A percentile compares a stretch with the other conserved stretches of the same genome.
Conservation (phyloP, 2,329 filamentous ascomycete species). For the Zarea fungicola region DNA sequence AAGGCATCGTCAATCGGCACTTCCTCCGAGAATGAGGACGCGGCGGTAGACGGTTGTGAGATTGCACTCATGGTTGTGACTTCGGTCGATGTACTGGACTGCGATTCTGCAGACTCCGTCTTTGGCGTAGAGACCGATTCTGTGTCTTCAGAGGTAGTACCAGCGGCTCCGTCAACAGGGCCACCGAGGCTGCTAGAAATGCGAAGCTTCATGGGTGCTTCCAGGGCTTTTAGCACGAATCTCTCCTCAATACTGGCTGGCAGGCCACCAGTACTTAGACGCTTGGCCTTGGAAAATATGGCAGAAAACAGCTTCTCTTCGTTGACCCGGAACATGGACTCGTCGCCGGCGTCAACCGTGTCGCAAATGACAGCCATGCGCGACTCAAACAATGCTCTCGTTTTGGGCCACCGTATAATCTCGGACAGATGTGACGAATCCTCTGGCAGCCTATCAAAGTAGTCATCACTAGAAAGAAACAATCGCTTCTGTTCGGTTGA, state of each 20-base stretch:
- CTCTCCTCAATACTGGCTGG: slow-evolving; percentile 80
- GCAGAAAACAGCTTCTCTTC: slow-evolving; percentile 62
- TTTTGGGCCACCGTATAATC: slow-evolving; percentile 45
- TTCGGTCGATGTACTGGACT: slow-evolving; percentile 33
- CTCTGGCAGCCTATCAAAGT: slow-evolving; percentile 58
- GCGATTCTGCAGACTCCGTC: slow-evolving; percentile 34
- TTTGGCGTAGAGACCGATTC: slow-evolving; percentile 26
- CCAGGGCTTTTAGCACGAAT: slow-evolving; percentile 71
- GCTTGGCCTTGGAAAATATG: slow-evolving; percentile 65
- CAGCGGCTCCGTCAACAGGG: background rate
- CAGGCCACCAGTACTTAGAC: slow-evolving; percentile 59
- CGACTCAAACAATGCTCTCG: slow-evolving; percentile 50
- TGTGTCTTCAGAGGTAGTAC: slow-evolving; percentile 7
- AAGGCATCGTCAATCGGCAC: slow-evolving; percentile 28
- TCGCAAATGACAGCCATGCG: slow-evolving; percentile 73
- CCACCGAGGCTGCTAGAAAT: slow-evolving; percentile 35
- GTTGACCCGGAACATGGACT: slow-evolving; percentile 78
- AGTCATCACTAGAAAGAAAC: slow-evolving; percentile 66
- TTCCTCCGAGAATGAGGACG: slow-evolving; percentile 38
- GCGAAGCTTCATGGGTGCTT: slow-evolving; percentile 68
- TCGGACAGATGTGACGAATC: slow-evolving; percentile 53
- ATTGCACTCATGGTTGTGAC: slow-evolving; percentile 29
- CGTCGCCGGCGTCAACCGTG: slow-evolving; percentile 73
- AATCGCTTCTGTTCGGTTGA: slow-evolving; percentile 51
- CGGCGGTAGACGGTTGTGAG: slow-evolving; percentile 40